These are phyloP conservation scores for Dionaea muscipula DNA, from an alignment of 179 eudicot genomes.

Conservation along the genomic window DNA sequence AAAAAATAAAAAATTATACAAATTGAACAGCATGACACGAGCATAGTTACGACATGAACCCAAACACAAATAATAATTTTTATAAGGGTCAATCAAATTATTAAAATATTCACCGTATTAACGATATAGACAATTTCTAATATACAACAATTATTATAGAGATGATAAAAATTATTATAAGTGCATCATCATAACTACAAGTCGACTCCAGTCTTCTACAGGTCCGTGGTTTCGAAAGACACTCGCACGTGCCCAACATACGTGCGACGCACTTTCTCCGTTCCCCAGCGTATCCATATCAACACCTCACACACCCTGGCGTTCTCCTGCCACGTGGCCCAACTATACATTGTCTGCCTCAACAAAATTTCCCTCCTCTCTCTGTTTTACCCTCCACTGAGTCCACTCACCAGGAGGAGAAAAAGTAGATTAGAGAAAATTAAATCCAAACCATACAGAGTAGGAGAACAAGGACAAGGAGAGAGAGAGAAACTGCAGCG, in stretches of 20 bases:
- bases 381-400: not conserved
- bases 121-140: too few relatives aligned
- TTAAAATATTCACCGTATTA: too few relatives aligned
- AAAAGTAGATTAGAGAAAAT: slow-evolving; percentile 2
- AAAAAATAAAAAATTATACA: too few relatives aligned
- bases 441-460: not conserved
- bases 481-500: slow-evolving; percentile 10
- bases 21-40: too few relatives aligned
- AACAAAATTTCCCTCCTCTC: not conserved
- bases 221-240: slow-evolving; percentile 24
- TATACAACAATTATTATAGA: too few relatives aligned
- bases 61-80: too few relatives aligned
- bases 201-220: too few relatives aligned
- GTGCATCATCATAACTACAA: too few relatives aligned
- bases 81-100: too few relatives aligned
- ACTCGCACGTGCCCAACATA: slow-evolving; percentile 26
- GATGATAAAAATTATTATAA: too few relatives aligned
- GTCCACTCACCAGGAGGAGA: not conserved
- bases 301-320: slow-evolving; percentile 21
- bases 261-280: slow-evolving; percentile 25
- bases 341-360: slow-evolving; percentile 5
- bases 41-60: too few relatives aligned
- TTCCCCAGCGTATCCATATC: slow-evolving; percentile 3
- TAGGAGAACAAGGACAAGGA: not conserved
- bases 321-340: slow-evolving; percentile 31